Evolutionary conservation across 2,329 filamentous ascomycete genomes (phyloP), one percentile per base, ranked within the genome.

Genomic region (Ampelomyces quisqualis): DNA sequence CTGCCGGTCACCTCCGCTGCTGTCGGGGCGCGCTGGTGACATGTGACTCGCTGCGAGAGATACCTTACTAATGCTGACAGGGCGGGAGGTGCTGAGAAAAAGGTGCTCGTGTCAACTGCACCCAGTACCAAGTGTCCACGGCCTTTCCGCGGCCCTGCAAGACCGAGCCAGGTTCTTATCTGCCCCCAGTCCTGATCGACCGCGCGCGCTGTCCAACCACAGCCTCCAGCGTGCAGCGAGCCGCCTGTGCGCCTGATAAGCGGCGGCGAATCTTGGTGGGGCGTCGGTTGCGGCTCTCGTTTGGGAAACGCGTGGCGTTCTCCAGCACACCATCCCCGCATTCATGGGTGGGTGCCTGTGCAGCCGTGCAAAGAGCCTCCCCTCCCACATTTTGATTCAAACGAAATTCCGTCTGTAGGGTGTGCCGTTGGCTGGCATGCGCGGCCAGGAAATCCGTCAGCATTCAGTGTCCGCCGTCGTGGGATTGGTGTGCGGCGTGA

Each of bases 261-360:
- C 62, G 55, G 63, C 59, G 62, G 61, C 63, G 55, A 65, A 58
- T 53, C 38, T 55, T 48, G 43, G 57, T 53, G 58, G 57, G 57
- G 59, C 54, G 51, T 62, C 64, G 63, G 64, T 57, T 61, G 58
- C 64, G 50, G 45, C 57, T 45, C 61, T 52, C 29, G 37, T 53
- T 57, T 45, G 5, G 61, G 62, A 37, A 45, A 56, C 49, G 58
- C 35, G 50, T 57, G 49, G 59, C 53, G 49, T 62, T 58, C 60
- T 58, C 45, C 43, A 44, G 40, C 45, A 35, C 43, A n/a, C n/a
- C n/a, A n/a, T n/a, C n/a, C n/a, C n/a, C n/a, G n/a, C n/a, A n/a
- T n/a, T n/a, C n/a, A n/a, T n/a, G n/a, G n/a, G n/a, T n/a, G n/a
- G n/a, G n/a, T n/a, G n/a, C n/a, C n/a, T n/a, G n/a, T n/a, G n/a